Evolutionary conservation across 805 yeast genomes (phyloP), one percentile per base, ranked within the genome.

Genomic region (Ogataea thermomethanolica): DNA sequence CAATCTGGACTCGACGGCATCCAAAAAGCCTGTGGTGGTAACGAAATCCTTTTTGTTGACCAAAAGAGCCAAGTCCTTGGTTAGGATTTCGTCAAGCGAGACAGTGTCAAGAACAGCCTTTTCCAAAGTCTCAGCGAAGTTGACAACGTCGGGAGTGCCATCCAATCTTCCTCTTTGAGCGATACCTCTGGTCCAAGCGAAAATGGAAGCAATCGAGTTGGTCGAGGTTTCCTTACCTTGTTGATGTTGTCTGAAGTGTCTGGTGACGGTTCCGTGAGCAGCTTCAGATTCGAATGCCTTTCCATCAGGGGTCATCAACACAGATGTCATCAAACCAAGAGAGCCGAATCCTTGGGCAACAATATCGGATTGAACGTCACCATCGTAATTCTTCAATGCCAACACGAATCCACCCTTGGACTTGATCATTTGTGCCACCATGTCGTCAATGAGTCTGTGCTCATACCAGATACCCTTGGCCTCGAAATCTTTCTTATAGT

Each of bases 321-420:
- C 86, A 8, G 93, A 84, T 8, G 93, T 84, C 93, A 84, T 84
- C 49, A 84, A 71, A 39, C 93, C 93, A 49, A 84, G 69, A 2
- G 91, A 84, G 17, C 93, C 93, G 50, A 84, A 84, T 33, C 93
- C 93, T 65, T 84, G 93, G 4, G 93, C 93, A 41, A 84, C 90
- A 48, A 84, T 84, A 61, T 84, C 93, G 6, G 86, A 78, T 63
- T 83, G 88, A 40, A 84, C 93, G 60, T 84, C 93, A 64, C 93
- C 93, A 60, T 84, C 93, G 58, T 84, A 84, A 64, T 84, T 84
- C 64, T 84, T 84, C 70, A 84, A 70, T 35, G 91, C 91, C 71
- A 84, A 74, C 46, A 84, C 76, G 57, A 75, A 84, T 5, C 93
- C 93, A 56, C 93, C 93, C 55, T 80, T 79, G 20, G 91, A 84